A percentile compares a stretch with the other conserved stretches of the same genome.
Evolutionary conservation across 805 yeast genomes (phyloP).

Genomic region (Metschnikowia cubensis): DNA sequence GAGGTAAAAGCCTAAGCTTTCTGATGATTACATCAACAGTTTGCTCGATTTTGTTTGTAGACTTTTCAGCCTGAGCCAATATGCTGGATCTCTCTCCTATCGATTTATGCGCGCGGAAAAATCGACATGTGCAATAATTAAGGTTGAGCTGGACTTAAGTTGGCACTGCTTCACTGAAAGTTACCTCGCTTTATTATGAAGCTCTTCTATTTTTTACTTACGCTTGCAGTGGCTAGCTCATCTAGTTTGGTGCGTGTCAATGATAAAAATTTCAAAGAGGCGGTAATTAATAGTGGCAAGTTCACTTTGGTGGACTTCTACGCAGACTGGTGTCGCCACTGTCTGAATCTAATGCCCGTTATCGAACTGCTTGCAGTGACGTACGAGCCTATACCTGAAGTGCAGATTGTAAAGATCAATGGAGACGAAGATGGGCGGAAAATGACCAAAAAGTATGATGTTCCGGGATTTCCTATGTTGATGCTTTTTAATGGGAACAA

Average conservation of each 20-base stretch:
- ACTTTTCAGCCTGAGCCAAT: not conserved
- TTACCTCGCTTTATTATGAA: conserved; percentile 6
- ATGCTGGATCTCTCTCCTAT: not conserved
- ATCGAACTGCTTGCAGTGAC: conserved; percentile 28
- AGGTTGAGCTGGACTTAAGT: not conserved
- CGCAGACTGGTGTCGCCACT: conserved; percentile 74
- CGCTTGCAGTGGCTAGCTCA: conserved; percentile 7
- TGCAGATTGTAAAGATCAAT: conserved; percentile 53
- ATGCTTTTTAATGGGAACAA: conserved; percentile 51
- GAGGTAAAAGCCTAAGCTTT: not conserved
- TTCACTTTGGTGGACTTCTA: conserved; percentile 44
- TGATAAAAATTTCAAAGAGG: conserved; percentile 49
- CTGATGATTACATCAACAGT: too few species aligned
- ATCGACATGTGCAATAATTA: not conserved
- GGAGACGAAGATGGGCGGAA: conserved; percentile 53
- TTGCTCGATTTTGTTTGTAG: not conserved
- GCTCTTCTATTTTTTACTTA: not conserved
- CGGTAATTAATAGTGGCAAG: conserved; percentile 53
- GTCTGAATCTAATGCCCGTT: conserved; percentile 52
- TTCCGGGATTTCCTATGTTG: conserved; percentile 65
- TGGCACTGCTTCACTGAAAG: not conserved
- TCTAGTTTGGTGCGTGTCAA: conserved; percentile 40
- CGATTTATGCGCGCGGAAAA: not conserved
- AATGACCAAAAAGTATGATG: conserved; percentile 46
- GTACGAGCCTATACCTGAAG: conserved; percentile 29